Evolutionary conservation across 495 filamentous ascomycete species (phyloP).

Genomic region (Neurospora pannonica): DNA sequence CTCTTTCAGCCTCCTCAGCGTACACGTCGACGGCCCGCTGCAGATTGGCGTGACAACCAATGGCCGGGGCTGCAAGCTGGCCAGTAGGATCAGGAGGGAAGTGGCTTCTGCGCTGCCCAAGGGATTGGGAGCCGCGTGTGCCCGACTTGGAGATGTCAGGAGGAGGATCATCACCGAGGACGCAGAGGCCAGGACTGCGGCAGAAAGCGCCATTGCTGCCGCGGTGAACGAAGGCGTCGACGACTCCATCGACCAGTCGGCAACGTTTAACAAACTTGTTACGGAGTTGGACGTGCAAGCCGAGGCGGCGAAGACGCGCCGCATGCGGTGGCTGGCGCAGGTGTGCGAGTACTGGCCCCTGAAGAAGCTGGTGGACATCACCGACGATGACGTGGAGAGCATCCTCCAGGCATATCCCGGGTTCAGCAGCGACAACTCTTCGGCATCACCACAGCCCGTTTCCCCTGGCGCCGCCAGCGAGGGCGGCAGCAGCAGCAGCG

Average conservation of each 20-base stretch:
- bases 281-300: slow-evolving; percentile 49
- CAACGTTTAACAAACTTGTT: slow-evolving; percentile 77
- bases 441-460: background rate
- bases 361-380: slow-evolving; percentile 65
- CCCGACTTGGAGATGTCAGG: slow-evolving; percentile 66
- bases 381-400: slow-evolving; percentile 64
- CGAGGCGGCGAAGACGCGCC: slow-evolving; percentile 64
- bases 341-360: slow-evolving; percentile 99
- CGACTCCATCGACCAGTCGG: slow-evolving; percentile 72
- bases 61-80: slow-evolving; percentile 88
- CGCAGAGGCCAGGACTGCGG: slow-evolving; percentile 11
- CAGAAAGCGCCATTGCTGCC: slow-evolving; percentile 16
- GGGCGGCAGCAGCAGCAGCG: background rate
- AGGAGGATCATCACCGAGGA: slow-evolving; percentile 62
- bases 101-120: slow-evolving; percentile 69
- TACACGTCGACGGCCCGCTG: slow-evolving; percentile 79
- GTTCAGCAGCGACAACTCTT: background rate
- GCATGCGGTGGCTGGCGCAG: slow-evolving; percentile 88
- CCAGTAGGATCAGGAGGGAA: slow-evolving; percentile 81
- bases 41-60: slow-evolving; percentile 96
- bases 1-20: slow-evolving; percentile 81
- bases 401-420: slow-evolving; percentile 59
- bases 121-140: slow-evolving; percentile 76
- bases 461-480: background rate
- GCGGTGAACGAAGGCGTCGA: slow-evolving; percentile 57